Conservation (phyloP, 345 rosid species). For the Sonneratia caseolaris region DNA sequence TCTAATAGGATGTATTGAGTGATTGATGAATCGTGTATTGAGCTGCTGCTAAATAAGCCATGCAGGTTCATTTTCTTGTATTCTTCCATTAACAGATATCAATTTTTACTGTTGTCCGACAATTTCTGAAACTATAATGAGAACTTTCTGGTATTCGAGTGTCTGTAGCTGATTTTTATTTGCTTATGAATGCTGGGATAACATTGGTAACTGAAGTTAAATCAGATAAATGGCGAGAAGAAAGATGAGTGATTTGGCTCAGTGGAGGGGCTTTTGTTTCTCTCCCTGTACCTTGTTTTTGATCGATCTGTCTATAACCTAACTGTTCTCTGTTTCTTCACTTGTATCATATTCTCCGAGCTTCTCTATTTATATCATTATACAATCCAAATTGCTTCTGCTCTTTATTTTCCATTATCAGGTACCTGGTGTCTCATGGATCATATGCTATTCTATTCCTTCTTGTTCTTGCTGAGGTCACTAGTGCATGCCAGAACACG, state of each 20-base stretch:
- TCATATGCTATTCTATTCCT: slow-evolving; percentile 51
- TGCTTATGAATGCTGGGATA: too few relatives aligned
- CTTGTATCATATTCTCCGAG: too few relatives aligned
- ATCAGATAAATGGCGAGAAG: not conserved
- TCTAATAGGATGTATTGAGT: not conserved
- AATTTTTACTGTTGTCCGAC: not conserved
- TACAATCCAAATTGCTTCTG: too few relatives aligned
- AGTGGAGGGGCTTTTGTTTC: not conserved
- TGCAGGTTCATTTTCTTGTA: not conserved
- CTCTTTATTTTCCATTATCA: not conserved
- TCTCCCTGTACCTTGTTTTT: not conserved
- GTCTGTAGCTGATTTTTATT: not conserved
- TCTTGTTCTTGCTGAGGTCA: slow-evolving; percentile 62
- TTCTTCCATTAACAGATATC: not conserved
- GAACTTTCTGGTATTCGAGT: not conserved
- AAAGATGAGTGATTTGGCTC: not conserved
- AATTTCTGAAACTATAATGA: not conserved
- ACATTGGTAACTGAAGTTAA: too few relatives aligned
- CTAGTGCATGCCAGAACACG: slow-evolving; percentile 66
- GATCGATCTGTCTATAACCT: too few relatives aligned
- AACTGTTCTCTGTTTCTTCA: too few relatives aligned
- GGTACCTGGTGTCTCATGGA: slow-evolving; percentile 39
- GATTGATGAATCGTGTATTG: not conserved
- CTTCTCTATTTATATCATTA: not conserved
- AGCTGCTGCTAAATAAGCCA: not conserved